Conservation (phyloP, 148 eudicot species). For the Cornus suecica region DNA sequence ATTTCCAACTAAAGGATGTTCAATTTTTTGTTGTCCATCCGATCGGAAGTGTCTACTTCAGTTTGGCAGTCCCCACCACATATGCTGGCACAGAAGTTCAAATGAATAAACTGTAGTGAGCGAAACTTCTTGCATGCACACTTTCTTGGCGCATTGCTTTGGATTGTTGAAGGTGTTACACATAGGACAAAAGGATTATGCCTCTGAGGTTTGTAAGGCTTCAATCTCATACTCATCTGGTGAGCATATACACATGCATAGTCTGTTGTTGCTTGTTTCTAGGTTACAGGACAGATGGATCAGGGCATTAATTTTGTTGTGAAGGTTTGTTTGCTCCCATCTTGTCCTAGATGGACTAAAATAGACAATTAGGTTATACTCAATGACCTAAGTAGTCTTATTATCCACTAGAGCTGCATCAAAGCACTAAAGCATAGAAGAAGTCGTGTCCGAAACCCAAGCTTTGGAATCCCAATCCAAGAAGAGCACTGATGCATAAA, state of each 20-base stretch:
- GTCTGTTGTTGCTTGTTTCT: neutral
- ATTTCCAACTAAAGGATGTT: neutral
- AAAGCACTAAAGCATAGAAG: constrained; percentile 22
- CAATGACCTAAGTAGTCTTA: neutral
- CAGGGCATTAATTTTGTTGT: neutral
- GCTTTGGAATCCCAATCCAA: constrained; percentile 18
- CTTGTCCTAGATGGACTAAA: neutral
- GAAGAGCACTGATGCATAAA: constrained; percentile 14
- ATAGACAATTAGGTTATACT: neutral
- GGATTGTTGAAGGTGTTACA: neutral
- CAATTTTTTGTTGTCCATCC: neutral
- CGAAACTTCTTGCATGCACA: neutral
- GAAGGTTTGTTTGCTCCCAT: neutral
- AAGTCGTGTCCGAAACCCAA: constrained; percentile 23
- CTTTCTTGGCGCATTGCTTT: neutral
- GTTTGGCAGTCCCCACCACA: neutral
- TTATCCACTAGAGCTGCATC: neutral
- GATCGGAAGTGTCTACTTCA: neutral
- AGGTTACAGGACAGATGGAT: neutral
- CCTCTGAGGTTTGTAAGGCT: neutral
- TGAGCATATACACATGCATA: neutral
- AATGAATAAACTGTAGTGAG: too few relatives aligned
- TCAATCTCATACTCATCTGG: neutral
- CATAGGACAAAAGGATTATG: constrained; percentile 1
- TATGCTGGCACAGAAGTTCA: too few relatives aligned